Conservation (phyloP, 2,329 filamentous ascomycete genomes). For the Aspergillus sp. region DNA sequence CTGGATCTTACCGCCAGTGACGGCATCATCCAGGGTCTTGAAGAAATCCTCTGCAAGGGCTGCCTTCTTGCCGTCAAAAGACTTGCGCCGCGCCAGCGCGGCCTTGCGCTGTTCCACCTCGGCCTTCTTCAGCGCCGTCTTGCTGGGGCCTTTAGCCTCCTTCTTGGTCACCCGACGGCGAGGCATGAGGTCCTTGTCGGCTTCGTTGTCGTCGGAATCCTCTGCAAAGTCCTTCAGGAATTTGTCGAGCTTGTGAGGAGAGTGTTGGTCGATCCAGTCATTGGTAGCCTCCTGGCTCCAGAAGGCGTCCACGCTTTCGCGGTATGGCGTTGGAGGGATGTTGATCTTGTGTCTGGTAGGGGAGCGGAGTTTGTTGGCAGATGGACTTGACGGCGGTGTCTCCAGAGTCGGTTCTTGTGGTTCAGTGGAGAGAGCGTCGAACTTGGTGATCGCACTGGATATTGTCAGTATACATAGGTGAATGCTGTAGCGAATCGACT, state of each 20-base stretch:
- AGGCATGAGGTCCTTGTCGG: slow-evolving; percentile 22
- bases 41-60: slow-evolving; percentile 54
- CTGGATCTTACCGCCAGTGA: slow-evolving; percentile 49
- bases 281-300: slow-evolving; percentile 53
- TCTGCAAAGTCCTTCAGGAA: slow-evolving; percentile 33
- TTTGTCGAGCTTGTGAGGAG: slow-evolving; percentile 44
- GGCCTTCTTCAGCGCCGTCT: slow-evolving; percentile 39
- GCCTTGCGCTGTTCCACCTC: slow-evolving; percentile 37
- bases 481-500: neutral
- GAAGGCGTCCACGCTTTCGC: slow-evolving; percentile 52
- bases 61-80: slow-evolving; percentile 54
- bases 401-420: slow-evolving; percentile 14
- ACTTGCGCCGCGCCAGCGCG: slow-evolving; percentile 41
- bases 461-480: slow-evolving; percentile 10
- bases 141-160: slow-evolving; percentile 27
- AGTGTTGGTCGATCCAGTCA: slow-evolving; percentile 55
- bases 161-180: slow-evolving; percentile 6
- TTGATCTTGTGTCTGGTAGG: slow-evolving; percentile 45
- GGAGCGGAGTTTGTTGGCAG: slow-evolving; percentile 42
- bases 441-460: slow-evolving; percentile 5
- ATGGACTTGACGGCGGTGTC: slow-evolving; percentile 46
- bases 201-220: slow-evolving; percentile 30
- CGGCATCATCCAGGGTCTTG: slow-evolving; percentile 52
- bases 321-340: slow-evolving; percentile 50
- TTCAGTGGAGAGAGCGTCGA: slow-evolving; percentile 8